A percentile compares a stretch with the other conserved stretches of the same genome.
Evolutionary conservation across 192 early-diverging fungal genomes (phyloP).

Genomic region (Coemansia sp.): DNA sequence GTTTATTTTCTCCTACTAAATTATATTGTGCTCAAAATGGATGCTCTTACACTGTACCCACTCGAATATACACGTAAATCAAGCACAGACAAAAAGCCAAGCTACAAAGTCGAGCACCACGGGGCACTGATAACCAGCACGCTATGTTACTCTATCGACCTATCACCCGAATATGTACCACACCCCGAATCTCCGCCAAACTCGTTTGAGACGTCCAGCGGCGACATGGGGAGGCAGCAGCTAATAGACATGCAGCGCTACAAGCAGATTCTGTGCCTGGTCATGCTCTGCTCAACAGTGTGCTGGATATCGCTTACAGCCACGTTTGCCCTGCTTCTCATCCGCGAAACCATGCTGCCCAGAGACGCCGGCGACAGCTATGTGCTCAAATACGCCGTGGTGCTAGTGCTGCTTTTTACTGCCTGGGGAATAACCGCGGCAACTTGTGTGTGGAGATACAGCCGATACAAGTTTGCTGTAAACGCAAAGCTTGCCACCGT

Average conservation of each 20-base stretch:
- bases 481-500: not conserved
- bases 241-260: constrained; percentile 16
- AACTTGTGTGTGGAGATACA: constrained; percentile 17
- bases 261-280: constrained; percentile 19
- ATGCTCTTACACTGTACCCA: constrained; percentile 1
- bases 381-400: constrained; percentile 1
- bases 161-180: not conserved
- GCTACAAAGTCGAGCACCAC: not conserved
- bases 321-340: constrained; percentile 15
- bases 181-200: not conserved
- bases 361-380: not conserved
- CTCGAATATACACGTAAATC: constrained; percentile 3
- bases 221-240: constrained; percentile 3
- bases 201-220: not conserved
- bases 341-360: constrained; percentile 13
- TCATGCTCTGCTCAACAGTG: constrained; percentile 22
- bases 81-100: constrained; percentile 5
- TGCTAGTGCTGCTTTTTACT: not conserved
- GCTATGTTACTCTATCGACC: constrained; percentile 5
- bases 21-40: not conserved
- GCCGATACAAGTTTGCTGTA: constrained; percentile 10
- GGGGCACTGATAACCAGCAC: constrained; percentile 6
- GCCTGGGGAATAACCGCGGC: constrained; percentile 13
- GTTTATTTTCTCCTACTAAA: not conserved
- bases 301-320: constrained; percentile 22